Evolutionary conservation across 139 green algal genomes (phyloP).

Genomic region (Asterochloris sp.): DNA sequence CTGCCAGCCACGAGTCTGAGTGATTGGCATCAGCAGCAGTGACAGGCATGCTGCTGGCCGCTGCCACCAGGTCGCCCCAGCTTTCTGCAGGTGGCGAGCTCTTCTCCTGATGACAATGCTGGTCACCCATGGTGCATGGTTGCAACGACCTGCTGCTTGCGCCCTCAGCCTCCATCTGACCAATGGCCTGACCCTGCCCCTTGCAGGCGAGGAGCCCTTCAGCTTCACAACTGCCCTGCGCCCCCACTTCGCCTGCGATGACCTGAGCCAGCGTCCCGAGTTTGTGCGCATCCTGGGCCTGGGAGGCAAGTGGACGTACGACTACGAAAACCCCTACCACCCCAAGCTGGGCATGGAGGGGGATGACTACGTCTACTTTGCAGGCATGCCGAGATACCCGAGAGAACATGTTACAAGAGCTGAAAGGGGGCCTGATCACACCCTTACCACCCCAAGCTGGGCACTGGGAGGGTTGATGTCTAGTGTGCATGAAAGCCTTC

Average conservation of each 20-base stretch:
- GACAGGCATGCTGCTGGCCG: no score
- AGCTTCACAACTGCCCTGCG: neutral
- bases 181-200: no score
- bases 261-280: constrained; percentile 8
- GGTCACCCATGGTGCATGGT: no score
- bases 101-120: no score
- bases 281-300: constrained; percentile 34
- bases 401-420: neutral
- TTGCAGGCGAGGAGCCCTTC: neutral
- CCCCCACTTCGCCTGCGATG: neutral
- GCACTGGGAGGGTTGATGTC: constrained; percentile 21
- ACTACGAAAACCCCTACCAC: constrained; percentile 1
- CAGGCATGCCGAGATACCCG: neutral
- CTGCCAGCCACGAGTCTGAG: no score
- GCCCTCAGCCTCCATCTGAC: no score
- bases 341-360: constrained; percentile 27
- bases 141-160: no score
- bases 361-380: constrained; percentile 30
- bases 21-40: no score
- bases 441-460: constrained; percentile 15
- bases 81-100: no score
- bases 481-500: constrained; percentile 17
- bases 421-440: constrained; percentile 22
- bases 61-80: no score
- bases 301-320: constrained; percentile 38